phyloP scores from a whole-genome alignment of 2,329 filamentous ascomycete species.

The Fusarium praegraminearum region DNA sequence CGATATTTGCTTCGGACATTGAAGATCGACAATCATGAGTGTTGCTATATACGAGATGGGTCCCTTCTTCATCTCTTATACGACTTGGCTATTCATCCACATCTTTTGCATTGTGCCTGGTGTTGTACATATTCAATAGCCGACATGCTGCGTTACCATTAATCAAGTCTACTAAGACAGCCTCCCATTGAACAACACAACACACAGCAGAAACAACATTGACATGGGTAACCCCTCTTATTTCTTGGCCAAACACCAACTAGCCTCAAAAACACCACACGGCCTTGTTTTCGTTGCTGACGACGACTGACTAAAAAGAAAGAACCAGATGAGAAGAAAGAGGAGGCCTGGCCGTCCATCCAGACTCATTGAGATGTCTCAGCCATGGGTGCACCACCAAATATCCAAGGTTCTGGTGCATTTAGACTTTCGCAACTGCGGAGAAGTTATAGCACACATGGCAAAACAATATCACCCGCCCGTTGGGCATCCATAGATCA shows the following conservation, averaged over 20 bases:
- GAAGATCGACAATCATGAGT: constrained; percentile 21
- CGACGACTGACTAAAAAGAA: constrained; percentile 33
- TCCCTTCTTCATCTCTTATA: not conserved
- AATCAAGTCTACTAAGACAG: constrained; percentile 1
- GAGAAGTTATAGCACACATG: not conserved
- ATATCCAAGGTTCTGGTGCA: constrained; percentile 18
- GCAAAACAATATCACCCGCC: not conserved
- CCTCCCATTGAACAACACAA: constrained; percentile 22
- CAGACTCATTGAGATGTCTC: constrained; percentile 18
- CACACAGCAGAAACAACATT: constrained; percentile 28
- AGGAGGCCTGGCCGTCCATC: constrained; percentile 9
- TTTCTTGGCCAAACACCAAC: constrained; percentile 30
- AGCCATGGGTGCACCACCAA: constrained; percentile 11
- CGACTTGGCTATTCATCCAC: not conserved
- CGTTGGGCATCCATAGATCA: constrained; percentile 30
- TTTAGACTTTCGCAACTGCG: constrained; percentile 15
- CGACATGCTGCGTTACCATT: constrained; percentile 10
- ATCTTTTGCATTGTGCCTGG: not conserved
- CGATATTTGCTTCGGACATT: constrained; percentile 9
- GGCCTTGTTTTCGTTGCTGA: constrained; percentile 45
- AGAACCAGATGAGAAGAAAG: constrained; percentile 24
- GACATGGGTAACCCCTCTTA: constrained; percentile 41
- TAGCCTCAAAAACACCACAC: constrained; percentile 29
- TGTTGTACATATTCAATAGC: not conserved
- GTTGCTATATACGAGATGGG: constrained; percentile 8